Conservation (phyloP, 495 filamentous ascomycete species). For the Chaetomium tenue region DNA sequence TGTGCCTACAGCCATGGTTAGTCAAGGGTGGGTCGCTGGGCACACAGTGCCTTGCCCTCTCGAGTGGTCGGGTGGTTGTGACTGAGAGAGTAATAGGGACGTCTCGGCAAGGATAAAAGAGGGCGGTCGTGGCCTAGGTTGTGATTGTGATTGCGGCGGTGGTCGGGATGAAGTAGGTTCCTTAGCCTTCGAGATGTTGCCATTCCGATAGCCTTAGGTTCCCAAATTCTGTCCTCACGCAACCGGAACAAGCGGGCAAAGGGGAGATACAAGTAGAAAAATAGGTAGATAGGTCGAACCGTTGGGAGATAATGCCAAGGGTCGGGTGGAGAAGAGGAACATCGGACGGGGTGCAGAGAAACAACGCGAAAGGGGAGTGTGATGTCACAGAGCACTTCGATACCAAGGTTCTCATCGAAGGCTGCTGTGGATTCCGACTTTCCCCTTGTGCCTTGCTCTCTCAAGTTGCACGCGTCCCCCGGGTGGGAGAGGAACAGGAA, state of each 20-base stretch:
- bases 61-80: conserved; percentile 22
- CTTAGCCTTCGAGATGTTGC: conserved; percentile 22
- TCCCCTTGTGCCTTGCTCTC: not conserved
- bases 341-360: not conserved
- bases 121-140: conserved; percentile 7
- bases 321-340: not conserved
- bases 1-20: conserved; percentile 38
- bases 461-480: not conserved
- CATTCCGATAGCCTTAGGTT: conserved; percentile 13
- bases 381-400: conserved; percentile 16
- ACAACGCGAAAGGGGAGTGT: not conserved
- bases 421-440: conserved; percentile 4
- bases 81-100: conserved; percentile 21
- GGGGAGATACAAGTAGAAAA: not conserved
- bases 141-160: conserved; percentile 7
- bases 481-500: not conserved
- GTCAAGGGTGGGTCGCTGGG: conserved; percentile 10
- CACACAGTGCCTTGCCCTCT: conserved; percentile 32
- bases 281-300: not conserved
- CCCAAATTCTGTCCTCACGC: not conserved
- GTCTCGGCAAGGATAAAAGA: conserved; percentile 20
- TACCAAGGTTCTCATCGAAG: not conserved
- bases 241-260: not conserved
- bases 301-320: conserved; percentile 13
- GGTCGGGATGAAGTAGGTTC: conserved; percentile 19